phyloP scores from a whole-genome alignment of 2,329 filamentous ascomycete species.

The Hymenoscyphus fraxineus region DNA sequence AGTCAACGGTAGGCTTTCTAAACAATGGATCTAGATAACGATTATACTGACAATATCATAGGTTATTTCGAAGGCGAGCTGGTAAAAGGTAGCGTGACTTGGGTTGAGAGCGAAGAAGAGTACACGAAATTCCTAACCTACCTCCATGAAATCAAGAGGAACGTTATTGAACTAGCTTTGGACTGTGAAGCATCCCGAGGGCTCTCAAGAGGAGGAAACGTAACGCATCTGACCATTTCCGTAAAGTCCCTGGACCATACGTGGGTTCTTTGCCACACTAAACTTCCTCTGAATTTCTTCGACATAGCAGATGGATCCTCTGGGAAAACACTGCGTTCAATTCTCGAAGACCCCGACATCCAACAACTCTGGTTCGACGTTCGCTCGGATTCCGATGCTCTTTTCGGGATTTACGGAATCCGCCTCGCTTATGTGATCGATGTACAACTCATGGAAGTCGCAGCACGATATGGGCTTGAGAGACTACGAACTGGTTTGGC shows the following conservation, averaged over 20 bases:
- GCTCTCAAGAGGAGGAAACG: not conserved
- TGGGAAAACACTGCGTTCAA: conserved; percentile 8
- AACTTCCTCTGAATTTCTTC: not conserved
- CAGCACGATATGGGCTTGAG: conserved; percentile 24
- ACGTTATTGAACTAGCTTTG: not conserved
- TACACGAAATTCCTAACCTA: conserved; percentile 1
- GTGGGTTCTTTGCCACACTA: conserved; percentile 4
- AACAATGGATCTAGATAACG: not conserved
- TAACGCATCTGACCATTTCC: not conserved
- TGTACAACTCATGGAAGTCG: conserved; percentile 54
- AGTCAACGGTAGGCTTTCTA: not conserved
- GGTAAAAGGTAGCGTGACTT: not conserved
- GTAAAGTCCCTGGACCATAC: conserved; percentile 3
- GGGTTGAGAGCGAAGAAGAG: not conserved
- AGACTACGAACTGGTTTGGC: not conserved
- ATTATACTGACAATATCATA: not conserved
- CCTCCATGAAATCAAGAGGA: not conserved
- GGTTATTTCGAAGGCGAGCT: not conserved
- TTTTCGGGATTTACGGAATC: conserved; percentile 45
- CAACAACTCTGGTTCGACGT: conserved; percentile 55
- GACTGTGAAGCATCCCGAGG: not conserved
- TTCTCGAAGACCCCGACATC: conserved; percentile 43
- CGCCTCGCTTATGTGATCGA: conserved; percentile 44
- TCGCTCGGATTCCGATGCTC: conserved; percentile 53
- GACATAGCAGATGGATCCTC: not conserved